These are phyloP conservation scores for Syzygium malaccense DNA, from an alignment of 441 rosid species.

Conservation along the genomic window DNA sequence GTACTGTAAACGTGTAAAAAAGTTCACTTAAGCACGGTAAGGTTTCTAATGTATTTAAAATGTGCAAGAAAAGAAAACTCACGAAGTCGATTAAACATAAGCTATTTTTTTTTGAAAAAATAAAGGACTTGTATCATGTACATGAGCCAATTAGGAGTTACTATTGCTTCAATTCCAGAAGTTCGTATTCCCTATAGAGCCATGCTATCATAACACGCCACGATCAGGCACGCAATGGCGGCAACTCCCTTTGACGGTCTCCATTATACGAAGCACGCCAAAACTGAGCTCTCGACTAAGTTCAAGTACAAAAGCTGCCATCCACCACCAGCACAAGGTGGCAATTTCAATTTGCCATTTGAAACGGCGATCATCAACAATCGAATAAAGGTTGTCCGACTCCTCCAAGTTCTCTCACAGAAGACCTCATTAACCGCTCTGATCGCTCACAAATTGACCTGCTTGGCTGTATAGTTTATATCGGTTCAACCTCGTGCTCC, in stretches of 20 bases:
- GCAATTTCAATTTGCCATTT: not conserved
- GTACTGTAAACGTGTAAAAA: not conserved
- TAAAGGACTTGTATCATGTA: not conserved
- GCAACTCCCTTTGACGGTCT: not conserved
- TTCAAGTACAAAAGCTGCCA: not conserved
- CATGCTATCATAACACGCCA: not conserved
- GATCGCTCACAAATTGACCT: not conserved
- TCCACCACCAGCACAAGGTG: not conserved
- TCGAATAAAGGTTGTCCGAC: not conserved
- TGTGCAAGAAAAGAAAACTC: not conserved
- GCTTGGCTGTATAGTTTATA: not conserved
- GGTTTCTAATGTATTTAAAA: not conserved
- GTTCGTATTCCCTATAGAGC: not conserved
- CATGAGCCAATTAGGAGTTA: not conserved
- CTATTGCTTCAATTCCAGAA: not conserved
- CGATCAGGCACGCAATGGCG: not conserved
- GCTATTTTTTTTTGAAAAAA: not conserved
- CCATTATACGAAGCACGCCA: not conserved
- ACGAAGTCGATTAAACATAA: not conserved
- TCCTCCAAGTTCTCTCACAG: not conserved
- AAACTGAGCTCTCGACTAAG: not conserved
- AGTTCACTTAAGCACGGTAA: not conserved
- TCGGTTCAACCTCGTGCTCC: not conserved
- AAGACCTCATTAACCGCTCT: not conserved
- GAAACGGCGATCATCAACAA: accelerated